A percentile compares a stretch with the other conserved stretches of the same genome.
phyloP scores from a whole-genome alignment of 2,329 filamentous ascomycete genomes.

The Mycosphaerella sp. region DNA sequence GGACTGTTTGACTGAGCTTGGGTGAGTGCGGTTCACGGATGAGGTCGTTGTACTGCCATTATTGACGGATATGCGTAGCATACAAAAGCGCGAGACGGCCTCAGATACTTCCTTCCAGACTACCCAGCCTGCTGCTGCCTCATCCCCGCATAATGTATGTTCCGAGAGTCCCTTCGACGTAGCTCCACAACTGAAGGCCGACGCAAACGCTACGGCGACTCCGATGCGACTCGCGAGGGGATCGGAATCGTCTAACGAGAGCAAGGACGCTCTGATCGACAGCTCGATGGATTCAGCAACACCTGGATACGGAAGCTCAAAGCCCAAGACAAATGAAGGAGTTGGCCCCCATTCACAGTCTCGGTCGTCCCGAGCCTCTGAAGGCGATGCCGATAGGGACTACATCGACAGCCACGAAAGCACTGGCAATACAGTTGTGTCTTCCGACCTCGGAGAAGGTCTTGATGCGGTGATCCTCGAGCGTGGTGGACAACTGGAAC shows the following conservation, averaged over 20 bases:
- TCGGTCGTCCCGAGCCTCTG: background rate
- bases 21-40: background rate
- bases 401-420: background rate
- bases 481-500: slow-evolving; percentile 35
- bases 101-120: background rate
- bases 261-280: background rate
- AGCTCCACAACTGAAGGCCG: background rate
- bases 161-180: background rate
- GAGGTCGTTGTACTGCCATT: too few species aligned
- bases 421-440: slow-evolving; percentile 5
- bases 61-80: slow-evolving; percentile 7
- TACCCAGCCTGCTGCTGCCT: background rate
- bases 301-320: background rate
- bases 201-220: background rate
- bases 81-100: slow-evolving; percentile 22
- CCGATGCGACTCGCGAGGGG: background rate
- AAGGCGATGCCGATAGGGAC: background rate
- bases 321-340: background rate
- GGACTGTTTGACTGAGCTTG: slow-evolving; percentile 30
- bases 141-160: background rate
- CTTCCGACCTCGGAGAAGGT: slow-evolving; percentile 33
- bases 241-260: background rate
- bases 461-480: slow-evolving; percentile 40
- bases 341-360: background rate
- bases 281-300: background rate